Percentiles rank a stretch among this genome's conserved stretches.
Conservation (phyloP, 2,329 filamentous ascomycete genomes). For the Aspergillus cejpii region DNA sequence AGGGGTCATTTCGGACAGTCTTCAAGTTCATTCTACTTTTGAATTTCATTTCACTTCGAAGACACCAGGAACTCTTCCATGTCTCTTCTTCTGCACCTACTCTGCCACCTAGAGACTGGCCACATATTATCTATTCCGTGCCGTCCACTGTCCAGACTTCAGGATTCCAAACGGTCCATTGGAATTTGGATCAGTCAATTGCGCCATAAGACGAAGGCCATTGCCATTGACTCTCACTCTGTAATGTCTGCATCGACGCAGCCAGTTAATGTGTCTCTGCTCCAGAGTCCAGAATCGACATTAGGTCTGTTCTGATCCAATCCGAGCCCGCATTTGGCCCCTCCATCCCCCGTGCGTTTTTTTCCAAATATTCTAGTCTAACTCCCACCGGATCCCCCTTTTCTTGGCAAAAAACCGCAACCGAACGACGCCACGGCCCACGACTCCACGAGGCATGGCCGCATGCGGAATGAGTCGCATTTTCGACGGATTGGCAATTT, state of each 20-base stretch:
- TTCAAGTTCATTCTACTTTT: not conserved
- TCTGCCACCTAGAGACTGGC: too few species aligned
- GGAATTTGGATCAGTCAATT: not conserved
- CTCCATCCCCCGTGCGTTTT: not conserved
- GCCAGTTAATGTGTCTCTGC: not conserved
- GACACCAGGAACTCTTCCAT: not conserved
- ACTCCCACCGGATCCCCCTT: constrained; percentile 3
- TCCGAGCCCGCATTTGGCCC: not conserved
- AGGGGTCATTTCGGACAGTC: too few species aligned
- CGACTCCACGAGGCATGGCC: too few species aligned
- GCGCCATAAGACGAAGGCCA: not conserved
- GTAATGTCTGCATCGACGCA: too few species aligned
- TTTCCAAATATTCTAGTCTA: constrained; percentile 1
- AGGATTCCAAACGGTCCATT: too few species aligned
- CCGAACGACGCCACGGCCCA: constrained; percentile 16
- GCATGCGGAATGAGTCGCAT: constrained; percentile 7
- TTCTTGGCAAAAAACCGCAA: constrained; percentile 9
- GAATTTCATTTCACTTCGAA: too few species aligned
- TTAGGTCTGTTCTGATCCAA: too few species aligned
- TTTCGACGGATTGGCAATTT: constrained; percentile 10
- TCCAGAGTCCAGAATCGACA: not conserved
- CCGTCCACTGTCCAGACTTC: too few species aligned
- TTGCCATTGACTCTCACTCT: not conserved
- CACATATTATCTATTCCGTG: not conserved
- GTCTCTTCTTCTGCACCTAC: not conserved